Evolutionary conservation across 208 protist species (phyloP).

Genomic region (Balamuthia mandrillaris): DNA sequence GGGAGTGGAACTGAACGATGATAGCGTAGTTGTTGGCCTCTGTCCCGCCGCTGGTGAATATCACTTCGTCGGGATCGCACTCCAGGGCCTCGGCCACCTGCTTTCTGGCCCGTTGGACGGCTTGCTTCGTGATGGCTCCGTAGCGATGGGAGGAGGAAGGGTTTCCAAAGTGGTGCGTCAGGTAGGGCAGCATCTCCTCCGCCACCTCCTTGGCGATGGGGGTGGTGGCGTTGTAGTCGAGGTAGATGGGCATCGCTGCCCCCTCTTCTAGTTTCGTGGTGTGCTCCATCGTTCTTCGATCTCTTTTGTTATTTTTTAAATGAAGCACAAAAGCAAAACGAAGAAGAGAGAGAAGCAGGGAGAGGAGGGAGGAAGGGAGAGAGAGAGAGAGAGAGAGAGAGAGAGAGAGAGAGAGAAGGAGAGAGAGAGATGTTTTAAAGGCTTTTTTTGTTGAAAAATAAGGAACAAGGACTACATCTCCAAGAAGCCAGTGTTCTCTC

Average conservation of each 20-base stretch:
- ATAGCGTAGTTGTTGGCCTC: constrained; percentile 90
- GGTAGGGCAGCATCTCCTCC: neutral
- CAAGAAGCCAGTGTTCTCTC: no score
- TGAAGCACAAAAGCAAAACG: no score
- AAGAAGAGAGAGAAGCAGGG: no score
- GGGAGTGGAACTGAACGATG: constrained; percentile 40
- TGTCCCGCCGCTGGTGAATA: constrained; percentile 89
- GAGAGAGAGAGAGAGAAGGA: no score
- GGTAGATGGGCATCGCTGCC: constrained; percentile 75
- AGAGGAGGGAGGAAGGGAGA: no score
- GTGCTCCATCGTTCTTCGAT: no score
- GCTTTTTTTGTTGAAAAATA: no score
- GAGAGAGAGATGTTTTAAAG: no score
- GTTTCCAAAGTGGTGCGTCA: constrained; percentile 30
- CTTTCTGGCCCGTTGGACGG: constrained; percentile 68
- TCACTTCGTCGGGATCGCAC: constrained; percentile 69
- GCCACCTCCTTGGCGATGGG: constrained; percentile 78
- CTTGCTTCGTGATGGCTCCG: constrained; percentile 79
- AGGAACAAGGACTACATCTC: no score
- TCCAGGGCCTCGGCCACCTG: neutral
- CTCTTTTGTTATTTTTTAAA: no score
- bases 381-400: no score
- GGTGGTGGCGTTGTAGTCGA: constrained; percentile 90
- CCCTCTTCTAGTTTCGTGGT: neutral
- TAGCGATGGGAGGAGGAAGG: constrained; percentile 69